Evolutionary conservation across 805 yeast species (phyloP), one percentile per base, ranked within the genome.

Genomic region (Starmerella floris): DNA sequence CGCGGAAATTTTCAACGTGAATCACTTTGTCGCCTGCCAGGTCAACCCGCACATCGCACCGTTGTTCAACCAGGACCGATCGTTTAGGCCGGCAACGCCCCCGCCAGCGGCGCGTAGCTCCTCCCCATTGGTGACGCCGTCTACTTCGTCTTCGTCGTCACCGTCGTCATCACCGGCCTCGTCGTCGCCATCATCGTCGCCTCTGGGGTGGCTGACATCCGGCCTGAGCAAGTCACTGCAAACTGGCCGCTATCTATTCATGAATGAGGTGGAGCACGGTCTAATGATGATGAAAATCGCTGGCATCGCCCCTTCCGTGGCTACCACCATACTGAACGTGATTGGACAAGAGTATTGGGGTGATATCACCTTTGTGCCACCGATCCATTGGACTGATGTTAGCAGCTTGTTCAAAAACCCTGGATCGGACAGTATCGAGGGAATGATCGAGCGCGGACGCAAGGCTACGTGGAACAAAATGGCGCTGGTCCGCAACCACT

Each of bases 11-110:
- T 91, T 91, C 60, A 88, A 91, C 56, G 95, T 91, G 25, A 94
- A 91, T 58, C 95, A 91, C 60, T 87, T 91, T 48, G 85, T 91
- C 52, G 98, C 96, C 0, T 88, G 94, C 36, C 99, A 91, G 59
- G 98, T 91, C 1, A 91, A 91, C 56, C 94, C 96, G 0, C 98
- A 91, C 58, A 94, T 91, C 15, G 83, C 82, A 2, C 98, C 98
- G 0, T 71, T 88, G 39, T 66, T 91, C 30, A 35, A 26, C 4
- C 31, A 41, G 17, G 38, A 34, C 35, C 26, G 35, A 6, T 19
- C 35, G 21, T n/a, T n/a, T n/a, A n/a, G n/a, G n/a, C n/a, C n/a
- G n/a, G 22, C 35, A 31, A 31, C 19, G 22, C 10, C 15, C 10
- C 22, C 10, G 11, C n/a, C n/a, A n/a, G n/a, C n/a, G n/a, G n/a